phyloP scores from a whole-genome alignment of 306 rosid genomes.

The Cucurbita pepo region DNA sequence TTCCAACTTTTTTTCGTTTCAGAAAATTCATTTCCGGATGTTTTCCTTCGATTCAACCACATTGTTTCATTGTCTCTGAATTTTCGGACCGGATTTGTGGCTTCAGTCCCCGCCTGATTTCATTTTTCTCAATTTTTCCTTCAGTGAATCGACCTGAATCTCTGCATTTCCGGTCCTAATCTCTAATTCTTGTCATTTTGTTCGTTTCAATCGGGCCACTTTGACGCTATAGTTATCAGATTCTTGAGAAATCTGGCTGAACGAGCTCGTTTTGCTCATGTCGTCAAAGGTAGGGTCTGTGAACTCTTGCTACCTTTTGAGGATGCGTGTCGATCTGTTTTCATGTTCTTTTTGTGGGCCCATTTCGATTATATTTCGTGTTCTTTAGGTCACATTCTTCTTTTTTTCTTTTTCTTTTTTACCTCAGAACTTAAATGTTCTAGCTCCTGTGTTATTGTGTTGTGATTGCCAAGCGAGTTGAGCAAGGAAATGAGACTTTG shows the following conservation, averaged over 20 bases:
- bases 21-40: not conserved
- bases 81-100: conserved; percentile 22
- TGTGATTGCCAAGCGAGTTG: not conserved
- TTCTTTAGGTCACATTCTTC: not conserved
- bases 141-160: not conserved
- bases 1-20: not conserved
- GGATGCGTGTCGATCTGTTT: conserved; percentile 1
- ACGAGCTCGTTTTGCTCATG: not conserved
- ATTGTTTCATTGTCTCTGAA: conserved; percentile 8
- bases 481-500: not conserved
- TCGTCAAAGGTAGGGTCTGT: not conserved
- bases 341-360: not conserved
- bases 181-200: not conserved
- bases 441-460: not conserved
- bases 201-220: not conserved
- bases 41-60: not conserved
- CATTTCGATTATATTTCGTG: not conserved
- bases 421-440: not conserved
- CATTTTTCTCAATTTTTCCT: not conserved
- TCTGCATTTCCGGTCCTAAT: not conserved
- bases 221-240: not conserved
- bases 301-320: not conserved
- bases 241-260: not conserved
- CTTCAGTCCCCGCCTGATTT: not conserved
- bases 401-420: not conserved